A percentile compares a stretch with the other conserved stretches of the same genome.
Evolutionary conservation across 371 early-diverging fungal species (phyloP).

Genomic region (Lichtheimia ramosa): DNA sequence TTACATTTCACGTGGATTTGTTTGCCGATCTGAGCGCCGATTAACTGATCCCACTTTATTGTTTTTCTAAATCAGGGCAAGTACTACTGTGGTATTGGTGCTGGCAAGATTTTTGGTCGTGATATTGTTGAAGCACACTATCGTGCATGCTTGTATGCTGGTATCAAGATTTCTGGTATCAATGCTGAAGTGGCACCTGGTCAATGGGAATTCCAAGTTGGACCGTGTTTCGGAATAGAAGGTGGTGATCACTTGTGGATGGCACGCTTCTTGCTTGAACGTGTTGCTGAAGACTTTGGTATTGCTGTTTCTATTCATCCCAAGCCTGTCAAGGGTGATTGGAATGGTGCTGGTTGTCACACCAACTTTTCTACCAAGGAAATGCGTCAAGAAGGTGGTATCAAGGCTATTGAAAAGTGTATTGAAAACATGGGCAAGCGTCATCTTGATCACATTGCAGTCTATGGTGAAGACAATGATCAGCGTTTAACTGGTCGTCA

Average conservation of each 20-base stretch:
- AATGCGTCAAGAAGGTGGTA: constrained; percentile 52
- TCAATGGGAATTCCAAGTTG: constrained; percentile 57
- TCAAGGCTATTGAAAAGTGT: constrained; percentile 48
- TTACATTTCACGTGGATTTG: background rate
- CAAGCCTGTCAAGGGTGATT: constrained; percentile 57
- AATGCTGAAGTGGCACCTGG: constrained; percentile 49
- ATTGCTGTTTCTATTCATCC: constrained; percentile 50
- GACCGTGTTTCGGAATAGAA: constrained; percentile 52
- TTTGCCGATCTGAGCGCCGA: too few relatives aligned
- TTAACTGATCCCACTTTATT: too few relatives aligned
- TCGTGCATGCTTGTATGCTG: constrained; percentile 57
- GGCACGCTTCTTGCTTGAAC: constrained; percentile 46
- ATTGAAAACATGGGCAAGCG: constrained; percentile 44
- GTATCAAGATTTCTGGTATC: constrained; percentile 41
- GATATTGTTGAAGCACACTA: constrained; percentile 63
- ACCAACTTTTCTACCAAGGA: constrained; percentile 51
- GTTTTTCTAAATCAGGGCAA: constrained; percentile 20
- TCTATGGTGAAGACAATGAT: constrained; percentile 58
- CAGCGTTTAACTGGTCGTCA: constrained; percentile 53
- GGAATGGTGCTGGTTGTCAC: constrained; percentile 56
- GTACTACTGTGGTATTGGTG: constrained; percentile 63
- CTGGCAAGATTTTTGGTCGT: constrained; percentile 52
- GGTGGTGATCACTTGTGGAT: constrained; percentile 53
- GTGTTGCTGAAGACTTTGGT: constrained; percentile 59
- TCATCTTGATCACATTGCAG: constrained; percentile 52